A percentile compares a stretch with the other conserved stretches of the same genome.
phyloP scores from a whole-genome alignment of 2,329 filamentous ascomycete genomes.

The Diaporthe nobilis region DNA sequence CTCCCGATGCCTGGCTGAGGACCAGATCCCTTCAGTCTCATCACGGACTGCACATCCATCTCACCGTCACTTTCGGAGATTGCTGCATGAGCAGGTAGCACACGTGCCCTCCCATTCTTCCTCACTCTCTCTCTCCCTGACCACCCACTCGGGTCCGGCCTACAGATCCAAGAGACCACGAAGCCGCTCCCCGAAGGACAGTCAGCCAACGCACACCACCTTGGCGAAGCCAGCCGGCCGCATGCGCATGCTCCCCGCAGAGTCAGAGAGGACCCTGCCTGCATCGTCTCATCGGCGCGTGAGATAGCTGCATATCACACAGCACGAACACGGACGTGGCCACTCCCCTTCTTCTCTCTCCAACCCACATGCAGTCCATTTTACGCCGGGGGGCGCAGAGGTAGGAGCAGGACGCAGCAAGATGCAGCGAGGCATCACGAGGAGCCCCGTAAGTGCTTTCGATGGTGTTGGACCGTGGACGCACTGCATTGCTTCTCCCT shows the following conservation, averaged over 20 bases:
- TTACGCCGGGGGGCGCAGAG: background rate
- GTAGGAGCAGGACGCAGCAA: background rate
- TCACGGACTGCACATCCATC: background rate
- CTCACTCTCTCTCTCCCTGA: background rate
- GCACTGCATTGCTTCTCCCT: background rate
- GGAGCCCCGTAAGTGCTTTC: background rate
- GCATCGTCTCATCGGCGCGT: background rate
- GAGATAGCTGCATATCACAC: background rate
- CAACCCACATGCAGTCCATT: background rate
- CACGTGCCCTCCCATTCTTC: background rate
- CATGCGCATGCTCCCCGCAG: background rate
- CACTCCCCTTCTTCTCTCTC: background rate
- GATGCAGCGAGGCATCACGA: background rate
- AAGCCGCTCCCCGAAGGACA: background rate
- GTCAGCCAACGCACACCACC: background rate
- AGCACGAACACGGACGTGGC: background rate
- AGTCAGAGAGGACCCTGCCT: background rate
- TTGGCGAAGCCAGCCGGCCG: background rate
- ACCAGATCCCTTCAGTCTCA: background rate
- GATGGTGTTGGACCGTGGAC: background rate
- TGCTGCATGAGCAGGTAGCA: background rate
- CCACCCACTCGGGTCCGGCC: background rate
- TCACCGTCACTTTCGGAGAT: slow-evolving; percentile 11
- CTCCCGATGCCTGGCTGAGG: background rate
- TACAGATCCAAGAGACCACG: background rate